Conservation (phyloP, 1,284 basidiomycete genomes). For the Leccinum angustisporum region DNA sequence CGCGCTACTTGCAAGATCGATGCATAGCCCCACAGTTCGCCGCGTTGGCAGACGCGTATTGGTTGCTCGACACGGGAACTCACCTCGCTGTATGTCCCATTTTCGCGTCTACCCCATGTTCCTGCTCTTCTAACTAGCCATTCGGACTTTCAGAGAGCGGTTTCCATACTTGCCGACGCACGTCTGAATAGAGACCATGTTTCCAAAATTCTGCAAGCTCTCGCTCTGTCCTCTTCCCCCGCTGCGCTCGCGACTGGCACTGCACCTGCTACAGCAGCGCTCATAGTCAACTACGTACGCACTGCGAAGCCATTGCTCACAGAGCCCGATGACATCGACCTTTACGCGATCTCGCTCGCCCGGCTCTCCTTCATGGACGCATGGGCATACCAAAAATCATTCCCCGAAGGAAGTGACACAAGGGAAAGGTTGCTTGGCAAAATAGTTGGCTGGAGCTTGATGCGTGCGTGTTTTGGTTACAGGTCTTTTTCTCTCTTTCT, state of each 20-base stretch:
- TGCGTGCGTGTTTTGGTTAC: slow-evolving; percentile 50
- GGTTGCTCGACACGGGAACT: slow-evolving; percentile 70
- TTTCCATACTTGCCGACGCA: slow-evolving; percentile 69
- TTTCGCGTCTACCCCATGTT: background rate
- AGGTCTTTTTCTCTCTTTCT: background rate
- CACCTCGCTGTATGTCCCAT: slow-evolving; percentile 57
- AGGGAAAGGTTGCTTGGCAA: slow-evolving; percentile 56
- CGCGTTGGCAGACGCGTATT: slow-evolving; percentile 74
- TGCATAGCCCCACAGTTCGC: slow-evolving; percentile 73
- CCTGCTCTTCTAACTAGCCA: background rate
- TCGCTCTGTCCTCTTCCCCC: slow-evolving; percentile 53
- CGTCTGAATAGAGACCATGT: slow-evolving; percentile 71
- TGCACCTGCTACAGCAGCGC: slow-evolving; percentile 23
- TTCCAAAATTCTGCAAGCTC: slow-evolving; percentile 70
- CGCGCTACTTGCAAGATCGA: slow-evolving; percentile 50
- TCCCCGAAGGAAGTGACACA: slow-evolving; percentile 53
- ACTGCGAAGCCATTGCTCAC: slow-evolving; percentile 67
- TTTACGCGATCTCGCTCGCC: slow-evolving; percentile 64
- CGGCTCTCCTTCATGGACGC: slow-evolving; percentile 63
- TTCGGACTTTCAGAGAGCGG: slow-evolving; percentile 49
- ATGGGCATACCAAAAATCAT: slow-evolving; percentile 71
- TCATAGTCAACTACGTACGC: slow-evolving; percentile 67
- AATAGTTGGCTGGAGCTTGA: slow-evolving; percentile 66
- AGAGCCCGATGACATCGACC: slow-evolving; percentile 65
- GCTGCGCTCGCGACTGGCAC: slow-evolving; percentile 30